Conservation (phyloP, 2,329 filamentous ascomycete species). For the Ophiostoma ulmi region DNA sequence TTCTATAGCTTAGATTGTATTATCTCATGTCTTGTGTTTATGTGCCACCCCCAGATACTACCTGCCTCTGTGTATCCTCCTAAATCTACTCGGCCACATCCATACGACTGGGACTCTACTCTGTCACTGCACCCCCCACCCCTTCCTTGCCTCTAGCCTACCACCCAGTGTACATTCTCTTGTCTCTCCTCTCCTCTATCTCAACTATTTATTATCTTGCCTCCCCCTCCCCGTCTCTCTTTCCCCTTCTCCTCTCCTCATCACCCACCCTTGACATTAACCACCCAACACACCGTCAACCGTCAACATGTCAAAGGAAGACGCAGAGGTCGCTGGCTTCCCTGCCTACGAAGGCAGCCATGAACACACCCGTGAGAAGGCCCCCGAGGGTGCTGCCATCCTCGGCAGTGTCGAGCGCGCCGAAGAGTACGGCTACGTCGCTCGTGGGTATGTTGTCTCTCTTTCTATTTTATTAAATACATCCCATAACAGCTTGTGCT, state of each 20-base stretch:
- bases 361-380: conserved; percentile 10
- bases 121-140: not conserved
- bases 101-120: not conserved
- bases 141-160: not conserved
- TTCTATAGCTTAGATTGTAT: not conserved
- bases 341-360: conserved; percentile 23
- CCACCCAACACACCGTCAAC: not conserved
- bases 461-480: not conserved
- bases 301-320: conserved; percentile 25
- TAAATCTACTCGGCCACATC: not conserved
- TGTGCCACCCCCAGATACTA: conserved; percentile 2
- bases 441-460: conserved; percentile 21
- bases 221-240: not conserved
- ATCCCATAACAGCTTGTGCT: not conserved
- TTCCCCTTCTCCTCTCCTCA: not conserved
- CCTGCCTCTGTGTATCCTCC: not conserved
- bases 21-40: not conserved
- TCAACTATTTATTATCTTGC: not conserved
- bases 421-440: conserved; percentile 27
- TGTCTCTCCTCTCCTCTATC: not conserved
- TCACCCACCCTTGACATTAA: not conserved
- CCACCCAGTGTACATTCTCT: not conserved
- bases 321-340: conserved; percentile 23
- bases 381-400: conserved; percentile 14
- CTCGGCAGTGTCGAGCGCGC: conserved; percentile 23